phyloP scores from a whole-genome alignment of 1,284 basidiomycete species.

The Pascua guehoae region DNA sequence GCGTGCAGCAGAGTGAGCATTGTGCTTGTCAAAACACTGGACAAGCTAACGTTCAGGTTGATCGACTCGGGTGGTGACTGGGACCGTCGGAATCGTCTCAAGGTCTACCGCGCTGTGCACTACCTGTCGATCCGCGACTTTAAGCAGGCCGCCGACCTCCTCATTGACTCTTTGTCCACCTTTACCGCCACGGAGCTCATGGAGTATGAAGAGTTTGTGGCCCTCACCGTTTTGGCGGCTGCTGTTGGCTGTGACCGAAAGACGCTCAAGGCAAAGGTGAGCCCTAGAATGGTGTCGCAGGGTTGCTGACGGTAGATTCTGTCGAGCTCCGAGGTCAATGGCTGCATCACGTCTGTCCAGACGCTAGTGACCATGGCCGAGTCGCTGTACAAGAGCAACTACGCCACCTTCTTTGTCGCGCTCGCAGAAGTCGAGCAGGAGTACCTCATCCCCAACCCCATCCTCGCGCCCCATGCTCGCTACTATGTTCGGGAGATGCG shows the following conservation, averaged over 20 bases:
- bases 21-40: background rate
- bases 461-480: conserved; percentile 79
- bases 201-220: conserved; percentile 87
- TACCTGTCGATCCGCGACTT: conserved; percentile 74
- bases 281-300: conserved; percentile 1
- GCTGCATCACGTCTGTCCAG: conserved; percentile 51
- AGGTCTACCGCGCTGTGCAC: conserved; percentile 89
- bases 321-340: conserved; percentile 56
- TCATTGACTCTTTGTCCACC: conserved; percentile 86
- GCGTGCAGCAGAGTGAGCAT: conserved; percentile 73
- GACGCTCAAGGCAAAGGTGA: conserved; percentile 89
- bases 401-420: conserved; percentile 88
- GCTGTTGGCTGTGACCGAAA: conserved; percentile 74
- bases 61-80: conserved; percentile 97
- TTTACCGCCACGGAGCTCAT: conserved; percentile 91
- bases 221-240: conserved; percentile 76
- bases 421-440: conserved; percentile 85
- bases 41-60: conserved; percentile 55
- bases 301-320: conserved; percentile 49
- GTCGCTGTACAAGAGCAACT: conserved; percentile 84
- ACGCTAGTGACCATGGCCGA: conserved; percentile 53
- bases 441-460: conserved; percentile 77
- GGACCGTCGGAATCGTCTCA: conserved; percentile 93
- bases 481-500: conserved; percentile 96
- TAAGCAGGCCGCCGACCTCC: conserved; percentile 68